Evolutionary conservation across 2,329 filamentous ascomycete species (phyloP), one percentile per base, ranked within the genome.

Genomic region (Neopestalotiopsis sp.): DNA sequence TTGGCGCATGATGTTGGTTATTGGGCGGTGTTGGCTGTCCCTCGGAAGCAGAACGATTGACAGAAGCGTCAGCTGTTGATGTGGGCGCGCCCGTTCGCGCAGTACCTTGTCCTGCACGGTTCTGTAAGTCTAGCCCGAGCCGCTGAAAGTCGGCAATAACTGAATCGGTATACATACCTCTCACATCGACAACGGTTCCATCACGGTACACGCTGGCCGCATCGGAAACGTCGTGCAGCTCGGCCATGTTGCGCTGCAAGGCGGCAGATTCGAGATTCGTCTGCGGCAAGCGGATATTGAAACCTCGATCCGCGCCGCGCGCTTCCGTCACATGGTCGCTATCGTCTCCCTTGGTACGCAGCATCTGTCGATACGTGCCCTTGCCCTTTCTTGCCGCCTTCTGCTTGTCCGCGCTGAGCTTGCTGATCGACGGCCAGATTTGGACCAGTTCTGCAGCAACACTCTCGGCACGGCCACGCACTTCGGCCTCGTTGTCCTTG

Each of bases 121-220:
- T 49, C 45, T 30, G 62, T n/a, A 32, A 34, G 42, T 32, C 10
- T 14, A 38, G 40, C 17, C 30, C 28, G 28, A n/a, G 52, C 24
- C 42, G 42, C 7, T n/a, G 62, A 28, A 60, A 49, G 42, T 60
- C 30, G 4, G 28, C 14, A 20, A 58, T 17, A 12, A 58, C 30
- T 66, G 56, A 13, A n/a, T 34, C 28, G 9, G 49, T 17, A 58
- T 49, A 42, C 64, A 5, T 30, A 12, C 42, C 34, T 67, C 57
- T 32, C 32, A 61, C 57, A 17, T 66, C 69, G 24, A 69, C 63
- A 34, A 77, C 56, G 59, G 73, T 77, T 61, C 77, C 76, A 1
- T 74, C 73, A 3, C 75, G 72, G 65, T 74, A 78, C 12, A 78
- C 70, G 65, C 75, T 77, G 14, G 45, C 45, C 45, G 32, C 68